Conservation (phyloP, 192 early-diverging fungal species). For the Rhizophagus clarus region DNA sequence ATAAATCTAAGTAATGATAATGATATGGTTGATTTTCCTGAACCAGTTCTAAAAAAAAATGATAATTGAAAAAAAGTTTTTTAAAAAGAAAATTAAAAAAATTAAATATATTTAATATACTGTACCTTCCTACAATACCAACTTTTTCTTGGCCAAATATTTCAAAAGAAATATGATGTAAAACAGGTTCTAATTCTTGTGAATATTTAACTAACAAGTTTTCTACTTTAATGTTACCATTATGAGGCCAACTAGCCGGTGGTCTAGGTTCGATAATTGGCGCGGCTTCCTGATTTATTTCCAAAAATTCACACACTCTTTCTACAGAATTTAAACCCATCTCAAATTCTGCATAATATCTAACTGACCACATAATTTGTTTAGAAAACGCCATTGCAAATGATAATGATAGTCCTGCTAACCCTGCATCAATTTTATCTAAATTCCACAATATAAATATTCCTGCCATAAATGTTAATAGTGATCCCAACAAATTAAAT, state of each 20-base stretch:
- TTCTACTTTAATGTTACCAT: slow-evolving; percentile 70
- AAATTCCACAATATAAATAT: slow-evolving; percentile 46
- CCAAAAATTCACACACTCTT: slow-evolving; percentile 79
- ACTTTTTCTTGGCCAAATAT: slow-evolving; percentile 75
- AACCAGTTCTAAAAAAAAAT: slow-evolving; percentile 47
- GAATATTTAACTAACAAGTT: slow-evolving; percentile 80
- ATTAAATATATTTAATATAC: neutral
- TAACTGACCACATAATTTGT: slow-evolving; percentile 75
- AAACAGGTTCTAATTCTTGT: slow-evolving; percentile 76
- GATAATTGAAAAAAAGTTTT: too few species aligned
- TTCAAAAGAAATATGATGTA: slow-evolving; percentile 67
- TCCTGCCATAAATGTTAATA: slow-evolving; percentile 70
- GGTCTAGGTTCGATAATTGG: slow-evolving; percentile 51
- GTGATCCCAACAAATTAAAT: slow-evolving; percentile 67
- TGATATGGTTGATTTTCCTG: slow-evolving; percentile 72
- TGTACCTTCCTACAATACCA: slow-evolving; percentile 83
- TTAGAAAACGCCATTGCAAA: slow-evolving; percentile 83
- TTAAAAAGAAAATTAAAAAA: slow-evolving; percentile 43
- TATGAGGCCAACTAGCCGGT: slow-evolving; percentile 78
- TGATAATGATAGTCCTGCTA: slow-evolving; percentile 81
- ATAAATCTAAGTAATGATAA: slow-evolving; percentile 80
- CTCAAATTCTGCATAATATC: slow-evolving; percentile 76
- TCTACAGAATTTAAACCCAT: slow-evolving; percentile 87
- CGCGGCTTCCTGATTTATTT: slow-evolving; percentile 70
- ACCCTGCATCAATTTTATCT: slow-evolving; percentile 63